A percentile compares a stretch with the other conserved stretches of the same genome.
Conservation (phyloP, 805 yeast species). For the Sugiyamaella mastotermitis region DNA sequence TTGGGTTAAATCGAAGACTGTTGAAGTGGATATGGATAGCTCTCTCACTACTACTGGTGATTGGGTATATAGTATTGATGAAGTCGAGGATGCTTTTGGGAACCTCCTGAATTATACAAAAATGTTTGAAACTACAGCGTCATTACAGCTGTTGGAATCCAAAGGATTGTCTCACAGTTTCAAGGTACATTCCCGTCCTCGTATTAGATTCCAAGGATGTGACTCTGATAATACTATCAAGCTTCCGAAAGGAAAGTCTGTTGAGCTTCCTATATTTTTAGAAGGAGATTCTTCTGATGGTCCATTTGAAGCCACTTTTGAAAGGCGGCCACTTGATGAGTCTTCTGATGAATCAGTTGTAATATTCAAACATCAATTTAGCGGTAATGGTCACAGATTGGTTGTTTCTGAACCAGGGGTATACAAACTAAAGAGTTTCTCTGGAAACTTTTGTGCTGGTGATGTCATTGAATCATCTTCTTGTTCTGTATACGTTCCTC, state of each 20-base stretch:
- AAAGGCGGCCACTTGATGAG: constrained; percentile 29
- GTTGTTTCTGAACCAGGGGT: constrained; percentile 51
- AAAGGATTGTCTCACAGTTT: constrained; percentile 41
- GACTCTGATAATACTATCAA: constrained; percentile 27
- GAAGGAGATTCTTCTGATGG: constrained; percentile 32
- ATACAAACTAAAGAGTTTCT: constrained; percentile 49
- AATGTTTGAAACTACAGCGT: constrained; percentile 7
- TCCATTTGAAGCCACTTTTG: constrained; percentile 40
- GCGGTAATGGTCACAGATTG: constrained; percentile 2
- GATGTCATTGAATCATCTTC: constrained; percentile 49
- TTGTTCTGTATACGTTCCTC: constrained; percentile 51
- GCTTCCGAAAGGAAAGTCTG: constrained; percentile 24
- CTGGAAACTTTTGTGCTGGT: constrained; percentile 64
- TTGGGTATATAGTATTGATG: constrained; percentile 50
- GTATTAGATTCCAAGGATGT: constrained; percentile 36
- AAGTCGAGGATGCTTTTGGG: constrained; percentile 62
- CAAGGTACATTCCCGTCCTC: constrained; percentile 51
- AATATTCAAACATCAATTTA: constrained; percentile 6
- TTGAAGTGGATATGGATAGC: constrained; percentile 40
- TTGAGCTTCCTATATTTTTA: constrained; percentile 16
- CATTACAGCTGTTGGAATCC: constrained; percentile 22
- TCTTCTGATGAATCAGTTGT: constrained; percentile 7
- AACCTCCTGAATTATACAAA: constrained; percentile 37
- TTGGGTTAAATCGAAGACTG: constrained; percentile 34
- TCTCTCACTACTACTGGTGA: constrained; percentile 42